Conservation (phyloP, 768 basidiomycete species). For the Cyclocybe cylindracea region DNA sequence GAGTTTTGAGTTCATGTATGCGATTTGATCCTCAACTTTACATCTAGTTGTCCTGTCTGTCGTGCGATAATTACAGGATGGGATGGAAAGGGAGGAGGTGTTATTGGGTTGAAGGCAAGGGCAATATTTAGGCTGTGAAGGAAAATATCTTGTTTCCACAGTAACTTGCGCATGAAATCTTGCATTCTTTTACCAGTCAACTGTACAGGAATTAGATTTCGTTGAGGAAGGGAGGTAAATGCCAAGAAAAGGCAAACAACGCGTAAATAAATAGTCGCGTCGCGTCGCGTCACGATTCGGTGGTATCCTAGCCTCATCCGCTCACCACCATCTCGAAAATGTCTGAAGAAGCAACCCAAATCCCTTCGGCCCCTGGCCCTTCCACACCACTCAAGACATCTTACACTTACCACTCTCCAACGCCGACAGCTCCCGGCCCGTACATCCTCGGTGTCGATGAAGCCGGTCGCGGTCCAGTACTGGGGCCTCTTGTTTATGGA, state of each 20-base stretch:
- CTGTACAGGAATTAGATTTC: no score
- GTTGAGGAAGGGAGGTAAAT: no score
- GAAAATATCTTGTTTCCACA: no score
- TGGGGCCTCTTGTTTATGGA: constrained; percentile 95
- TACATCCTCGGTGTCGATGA: constrained; percentile 99
- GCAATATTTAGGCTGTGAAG: constrained; percentile 40
- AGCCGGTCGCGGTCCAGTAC: constrained; percentile 92
- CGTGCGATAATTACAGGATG: constrained; percentile 65
- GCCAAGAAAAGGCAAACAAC: constrained; percentile 7
- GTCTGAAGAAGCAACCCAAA: constrained; percentile 8
- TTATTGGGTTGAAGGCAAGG: constrained; percentile 58
- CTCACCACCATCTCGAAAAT: constrained; percentile 1
- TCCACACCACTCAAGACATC: constrained; percentile 63
- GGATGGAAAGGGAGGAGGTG: constrained; percentile 72
- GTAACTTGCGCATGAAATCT: no score
- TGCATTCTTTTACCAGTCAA: no score
- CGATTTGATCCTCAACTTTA: not conserved
- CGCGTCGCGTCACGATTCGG: not conserved
- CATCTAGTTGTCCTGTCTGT: constrained; percentile 65
- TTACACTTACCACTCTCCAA: constrained; percentile 77
- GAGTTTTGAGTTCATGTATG: constrained; percentile 10
- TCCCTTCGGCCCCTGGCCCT: constrained; percentile 63
- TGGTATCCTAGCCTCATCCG: not conserved
- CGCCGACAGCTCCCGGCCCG: constrained; percentile 67
- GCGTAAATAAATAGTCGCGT: constrained; percentile 6